Percentiles rank a stretch among this genome's conserved stretches.
Conservation (phyloP, 2,329 filamentous ascomycete genomes). For the Hypomyces perniciosus region DNA sequence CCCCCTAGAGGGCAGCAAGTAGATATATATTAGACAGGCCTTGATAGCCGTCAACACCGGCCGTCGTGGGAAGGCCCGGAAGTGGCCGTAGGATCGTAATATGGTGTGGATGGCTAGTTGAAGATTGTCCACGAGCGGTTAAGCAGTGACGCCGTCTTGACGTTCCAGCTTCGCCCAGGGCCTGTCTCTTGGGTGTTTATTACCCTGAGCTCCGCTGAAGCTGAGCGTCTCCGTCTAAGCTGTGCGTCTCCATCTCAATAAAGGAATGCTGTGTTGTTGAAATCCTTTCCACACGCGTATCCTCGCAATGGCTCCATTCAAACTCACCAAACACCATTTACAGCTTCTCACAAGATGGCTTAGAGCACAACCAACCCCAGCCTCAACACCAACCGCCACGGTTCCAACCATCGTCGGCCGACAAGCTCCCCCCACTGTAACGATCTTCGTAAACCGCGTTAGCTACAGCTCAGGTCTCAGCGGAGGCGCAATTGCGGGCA, state of each 20-base stretch:
- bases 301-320: slow-evolving; percentile 1
- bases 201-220: too few relatives aligned
- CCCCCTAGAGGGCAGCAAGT: too few relatives aligned
- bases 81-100: too few relatives aligned
- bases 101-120: too few relatives aligned
- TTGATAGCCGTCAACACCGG: too few relatives aligned
- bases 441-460: slow-evolving; percentile 21
- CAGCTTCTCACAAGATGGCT: not conserved
- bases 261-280: not conserved
- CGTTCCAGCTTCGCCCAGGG: not conserved
- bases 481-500: slow-evolving; percentile 46
- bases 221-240: too few relatives aligned
- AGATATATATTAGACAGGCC: too few relatives aligned
- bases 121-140: too few relatives aligned
- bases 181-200: too few relatives aligned
- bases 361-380: not conserved
- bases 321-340: not conserved
- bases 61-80: too few relatives aligned
- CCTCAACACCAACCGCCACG: not conserved
- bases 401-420: not conserved
- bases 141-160: not conserved
- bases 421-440: slow-evolving; percentile 16
- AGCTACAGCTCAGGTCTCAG: slow-evolving; percentile 25
- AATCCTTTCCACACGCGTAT: not conserved
- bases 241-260: too few relatives aligned